Evolutionary conservation across 345 rosid genomes (phyloP), one percentile per base, ranked within the genome.

Genomic region (Laguncularia racemosa): DNA sequence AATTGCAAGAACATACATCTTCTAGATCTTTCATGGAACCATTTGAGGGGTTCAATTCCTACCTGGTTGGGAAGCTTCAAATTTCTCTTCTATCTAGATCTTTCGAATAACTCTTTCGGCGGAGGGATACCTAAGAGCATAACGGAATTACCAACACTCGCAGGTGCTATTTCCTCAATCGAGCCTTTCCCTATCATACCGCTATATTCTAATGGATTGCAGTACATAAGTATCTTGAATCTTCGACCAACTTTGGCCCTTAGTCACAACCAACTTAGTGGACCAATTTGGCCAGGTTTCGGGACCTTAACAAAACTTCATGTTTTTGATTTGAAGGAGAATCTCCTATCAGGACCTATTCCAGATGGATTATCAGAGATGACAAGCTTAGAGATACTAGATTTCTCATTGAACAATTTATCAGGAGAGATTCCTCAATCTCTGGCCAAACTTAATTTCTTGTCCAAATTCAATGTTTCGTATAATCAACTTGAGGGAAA

Each of bases 41-140:
- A n/a, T 16, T 50, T 71, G 44, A 21, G 51, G 20, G 65, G 76
- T 16, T 8, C 14, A 0, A 46, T 71, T 58, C 71, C 71, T 7
- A 1, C 16, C 1, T 66, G 71, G 61, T 7, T 66, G 1, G 64
- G 59, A 11, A 0, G 33, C 20, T 73, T 77, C 60, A 50, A 44
- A 0, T 20, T 0, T 46, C 76, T 73, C 10, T 64, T 67, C 16
- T 77, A 70, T 58, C 9, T 77, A 56, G 67, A 48, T 73, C 54
- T 73, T 10, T 71, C 65, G 2, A 46, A 61, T 47, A 77, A 73
- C 56, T 73, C 76, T 13, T 70, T 77, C 52, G 40, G 61, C 2
- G 76, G 76, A 15, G 67, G 64, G 44, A 71, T 77, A 28, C 67
- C 76, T 0, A 44, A 19, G 54, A 56, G 68, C 48, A 54, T 73